Evolutionary conservation across 2,329 filamentous ascomycete genomes (phyloP).

Genomic region (Dothistroma septosporum): DNA sequence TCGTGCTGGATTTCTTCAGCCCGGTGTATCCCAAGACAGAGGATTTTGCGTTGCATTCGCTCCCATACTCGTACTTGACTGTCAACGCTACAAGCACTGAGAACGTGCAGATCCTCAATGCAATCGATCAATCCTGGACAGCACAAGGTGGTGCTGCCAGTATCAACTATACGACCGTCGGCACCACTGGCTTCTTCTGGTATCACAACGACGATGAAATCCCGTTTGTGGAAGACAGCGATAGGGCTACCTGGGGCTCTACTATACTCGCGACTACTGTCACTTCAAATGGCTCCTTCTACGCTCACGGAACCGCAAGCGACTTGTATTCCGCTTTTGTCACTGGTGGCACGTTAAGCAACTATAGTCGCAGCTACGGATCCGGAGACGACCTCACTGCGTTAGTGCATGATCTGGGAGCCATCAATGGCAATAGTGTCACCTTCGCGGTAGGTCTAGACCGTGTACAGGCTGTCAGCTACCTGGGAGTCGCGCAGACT

Average conservation of each 20-base stretch:
- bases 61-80: constrained; percentile 37
- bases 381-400: constrained; percentile 20
- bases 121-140: constrained; percentile 37
- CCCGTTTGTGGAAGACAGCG: constrained; percentile 22
- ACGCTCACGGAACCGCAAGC: constrained; percentile 9
- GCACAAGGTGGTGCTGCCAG: constrained; percentile 27
- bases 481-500: constrained; percentile 25
- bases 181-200: constrained; percentile 18
- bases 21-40: constrained; percentile 31
- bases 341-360: constrained; percentile 9
- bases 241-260: constrained; percentile 27
- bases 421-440: constrained; percentile 9
- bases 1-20: constrained; percentile 37
- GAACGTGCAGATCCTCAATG: constrained; percentile 33
- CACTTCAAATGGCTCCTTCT: constrained; percentile 1
- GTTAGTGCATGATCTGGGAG: constrained; percentile 19
- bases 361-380: neutral
- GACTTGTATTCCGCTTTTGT: constrained; percentile 18
- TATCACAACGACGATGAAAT: constrained; percentile 26
- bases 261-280: constrained; percentile 20
- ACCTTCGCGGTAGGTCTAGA: constrained; percentile 27
- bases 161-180: constrained; percentile 20
- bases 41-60: constrained; percentile 35
- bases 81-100: constrained; percentile 20
- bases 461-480: constrained; percentile 23